Conservation (phyloP, 2,329 filamentous ascomycete species). For the Diaporthe humulicola region DNA sequence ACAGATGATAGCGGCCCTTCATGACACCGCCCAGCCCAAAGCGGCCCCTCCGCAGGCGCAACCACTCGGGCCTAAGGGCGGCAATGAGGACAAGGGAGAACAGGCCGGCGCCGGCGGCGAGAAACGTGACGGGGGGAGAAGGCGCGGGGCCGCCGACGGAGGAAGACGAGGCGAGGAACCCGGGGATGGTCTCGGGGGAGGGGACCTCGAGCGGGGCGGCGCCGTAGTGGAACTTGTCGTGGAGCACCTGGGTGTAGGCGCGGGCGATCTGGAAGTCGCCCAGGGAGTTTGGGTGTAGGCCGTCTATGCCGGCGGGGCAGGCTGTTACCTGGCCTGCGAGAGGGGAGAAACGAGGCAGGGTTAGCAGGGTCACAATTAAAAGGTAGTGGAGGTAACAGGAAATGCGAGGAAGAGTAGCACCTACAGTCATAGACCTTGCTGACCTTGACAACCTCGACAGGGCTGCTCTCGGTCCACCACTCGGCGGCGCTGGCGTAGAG, state of each 20-base stretch:
- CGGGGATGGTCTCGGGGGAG: background rate
- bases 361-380: background rate
- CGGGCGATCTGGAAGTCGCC: slow-evolving; percentile 58
- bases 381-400: background rate
- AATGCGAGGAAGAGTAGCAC: slow-evolving; percentile 4
- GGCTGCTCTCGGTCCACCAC: slow-evolving; percentile 47
- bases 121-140: background rate
- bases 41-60: slow-evolving; percentile 15
- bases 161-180: background rate
- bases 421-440: slow-evolving; percentile 49
- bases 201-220: slow-evolving; percentile 44
- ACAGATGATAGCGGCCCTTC: slow-evolving; percentile 15
- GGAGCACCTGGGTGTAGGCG: slow-evolving; percentile 52
- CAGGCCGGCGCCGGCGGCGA: slow-evolving; percentile 13
- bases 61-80: slow-evolving; percentile 25
- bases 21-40: slow-evolving; percentile 19
- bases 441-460: slow-evolving; percentile 50
- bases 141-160: background rate
- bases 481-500: slow-evolving; percentile 42
- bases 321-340: slow-evolving; percentile 41
- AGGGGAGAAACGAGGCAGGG: background rate
- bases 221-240: slow-evolving; percentile 45
- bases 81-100: slow-evolving; percentile 8
- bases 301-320: slow-evolving; percentile 53
- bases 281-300: slow-evolving; percentile 56